Base-by-base conservation (phyloP, 345 rosid genomes). In the Melaleuca alternifolia region DNA sequence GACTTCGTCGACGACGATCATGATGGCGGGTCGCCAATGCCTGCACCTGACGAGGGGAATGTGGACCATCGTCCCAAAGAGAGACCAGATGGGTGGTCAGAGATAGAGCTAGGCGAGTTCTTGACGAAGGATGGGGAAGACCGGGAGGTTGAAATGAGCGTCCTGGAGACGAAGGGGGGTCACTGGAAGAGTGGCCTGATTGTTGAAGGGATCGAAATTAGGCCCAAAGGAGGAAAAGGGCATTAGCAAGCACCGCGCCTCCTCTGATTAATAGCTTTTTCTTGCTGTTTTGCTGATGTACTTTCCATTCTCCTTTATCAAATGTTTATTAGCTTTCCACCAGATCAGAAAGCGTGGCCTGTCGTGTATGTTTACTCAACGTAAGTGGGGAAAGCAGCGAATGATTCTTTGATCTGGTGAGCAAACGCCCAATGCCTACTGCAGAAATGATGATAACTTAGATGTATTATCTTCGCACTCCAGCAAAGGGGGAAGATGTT, bases 131-230 rank as follows among this genome's bases (percentile, higher is more conserved):
- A 84, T 21, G 86, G 89, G 3, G 85, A 84, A 44, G 85, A 83
- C 52, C 83, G 82, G 16, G 90, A 90, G 57, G 2, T 91, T 26
- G 84, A 82, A 54, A 56, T 91, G 84, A 85, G 86, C 5, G 41
- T 89, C 53, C 2, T 14, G 77, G 91, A 89, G 82, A 85, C 87
- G 15, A 84, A 89, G n/a, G 9, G 51, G 3, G 52, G 53, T 12
- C 0, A 52, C 6, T 57, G 83, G 89, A 91, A 91, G 71, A 12
- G 88, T 14, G 91, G 91, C 3, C 65, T 91, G 28, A 33, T 90
- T 30, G 76, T 92, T 5, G 65, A 92, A 50, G 93, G 94, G 51
- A 87, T 92, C 2, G 94, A 91, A 87, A 84, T 92, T 24, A 87
- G 93, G 88, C 93, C 94, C 6, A 88, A 85, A 37, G 75, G 54